phyloP scores from a whole-genome alignment of 441 rosid species.

The Jatropha multifida region DNA sequence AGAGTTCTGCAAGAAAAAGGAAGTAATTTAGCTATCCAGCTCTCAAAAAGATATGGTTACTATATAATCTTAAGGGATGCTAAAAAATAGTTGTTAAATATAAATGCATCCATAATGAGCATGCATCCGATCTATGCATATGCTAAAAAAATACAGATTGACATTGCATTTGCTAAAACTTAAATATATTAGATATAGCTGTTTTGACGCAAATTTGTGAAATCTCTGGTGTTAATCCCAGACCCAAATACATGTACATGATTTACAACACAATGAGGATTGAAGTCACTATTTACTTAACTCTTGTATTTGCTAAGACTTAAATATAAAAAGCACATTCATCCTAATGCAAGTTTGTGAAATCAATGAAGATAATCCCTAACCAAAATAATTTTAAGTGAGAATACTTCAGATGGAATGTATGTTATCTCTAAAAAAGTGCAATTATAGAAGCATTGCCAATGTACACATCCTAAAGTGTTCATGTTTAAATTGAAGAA shows the following conservation, averaged over 20 bases:
- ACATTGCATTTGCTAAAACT: not conserved
- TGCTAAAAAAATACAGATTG: not conserved
- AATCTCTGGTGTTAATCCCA: not conserved
- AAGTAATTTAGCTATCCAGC: constrained; percentile 23
- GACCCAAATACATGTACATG: not conserved
- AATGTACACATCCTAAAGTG: constrained; percentile 37
- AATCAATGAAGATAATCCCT: constrained; percentile 9
- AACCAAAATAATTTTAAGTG: constrained; percentile 7
- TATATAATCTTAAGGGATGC: constrained; percentile 1
- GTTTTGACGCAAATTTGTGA: not conserved
- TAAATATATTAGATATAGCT: not conserved
- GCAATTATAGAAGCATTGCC: constrained; percentile 9
- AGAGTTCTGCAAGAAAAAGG: constrained; percentile 36
- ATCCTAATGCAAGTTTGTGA: not conserved
- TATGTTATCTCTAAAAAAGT: constrained; percentile 14
- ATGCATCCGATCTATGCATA: not conserved
- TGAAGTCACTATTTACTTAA: constrained; percentile 5
- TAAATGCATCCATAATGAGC: not conserved
- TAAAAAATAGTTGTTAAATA: not conserved
- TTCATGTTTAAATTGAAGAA: constrained; percentile 52
- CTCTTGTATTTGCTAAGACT: not conserved
- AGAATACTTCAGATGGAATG: not conserved
- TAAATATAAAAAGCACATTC: not conserved
- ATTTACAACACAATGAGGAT: not conserved
- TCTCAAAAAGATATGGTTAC: constrained; percentile 11